Evolutionary conservation across 768 basidiomycete genomes (phyloP).

Genomic region (Hortiboletus flavorubellus): DNA sequence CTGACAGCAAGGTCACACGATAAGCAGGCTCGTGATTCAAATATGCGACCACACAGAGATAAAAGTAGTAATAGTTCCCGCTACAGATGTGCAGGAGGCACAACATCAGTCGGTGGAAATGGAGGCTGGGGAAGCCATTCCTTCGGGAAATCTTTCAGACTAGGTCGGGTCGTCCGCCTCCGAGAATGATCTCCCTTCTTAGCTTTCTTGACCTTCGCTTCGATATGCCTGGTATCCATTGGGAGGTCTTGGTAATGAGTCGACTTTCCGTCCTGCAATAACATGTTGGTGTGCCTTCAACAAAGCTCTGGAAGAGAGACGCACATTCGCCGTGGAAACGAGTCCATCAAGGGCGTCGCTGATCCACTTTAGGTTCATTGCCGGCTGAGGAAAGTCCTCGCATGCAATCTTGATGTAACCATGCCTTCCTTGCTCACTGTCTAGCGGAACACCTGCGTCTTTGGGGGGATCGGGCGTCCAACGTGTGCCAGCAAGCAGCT

Average conservation of each 20-base stretch:
- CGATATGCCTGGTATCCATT: slow-evolving; percentile 77
- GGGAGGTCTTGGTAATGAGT: slow-evolving; percentile 59
- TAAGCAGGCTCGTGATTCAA: slow-evolving; percentile 1
- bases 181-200: slow-evolving; percentile 69
- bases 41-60: background rate
- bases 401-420: slow-evolving; percentile 91
- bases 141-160: slow-evolving; percentile 76
- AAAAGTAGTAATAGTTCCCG: slow-evolving; percentile 1
- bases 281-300: slow-evolving; percentile 14
- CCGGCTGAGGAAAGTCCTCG: slow-evolving; percentile 77
- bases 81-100: slow-evolving; percentile 10
- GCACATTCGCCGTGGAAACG: slow-evolving; percentile 79
- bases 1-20: background rate
- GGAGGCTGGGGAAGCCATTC: slow-evolving; percentile 67
- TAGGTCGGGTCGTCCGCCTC: slow-evolving; percentile 54
- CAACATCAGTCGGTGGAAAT: slow-evolving; percentile 2
- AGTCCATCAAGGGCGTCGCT: slow-evolving; percentile 81
- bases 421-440: slow-evolving; percentile 47
- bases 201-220: slow-evolving; percentile 67
- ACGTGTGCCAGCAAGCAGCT: slow-evolving; percentile 83
- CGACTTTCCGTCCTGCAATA: slow-evolving; percentile 34
- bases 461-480: slow-evolving; percentile 77
- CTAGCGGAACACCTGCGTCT: slow-evolving; percentile 55
- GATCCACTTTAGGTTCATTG: slow-evolving; percentile 94
- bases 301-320: slow-evolving; percentile 30